Evolutionary conservation across 2,329 filamentous ascomycete genomes (phyloP), one percentile per base, ranked within the genome.

Genomic region (Stromatinia cepivora): DNA sequence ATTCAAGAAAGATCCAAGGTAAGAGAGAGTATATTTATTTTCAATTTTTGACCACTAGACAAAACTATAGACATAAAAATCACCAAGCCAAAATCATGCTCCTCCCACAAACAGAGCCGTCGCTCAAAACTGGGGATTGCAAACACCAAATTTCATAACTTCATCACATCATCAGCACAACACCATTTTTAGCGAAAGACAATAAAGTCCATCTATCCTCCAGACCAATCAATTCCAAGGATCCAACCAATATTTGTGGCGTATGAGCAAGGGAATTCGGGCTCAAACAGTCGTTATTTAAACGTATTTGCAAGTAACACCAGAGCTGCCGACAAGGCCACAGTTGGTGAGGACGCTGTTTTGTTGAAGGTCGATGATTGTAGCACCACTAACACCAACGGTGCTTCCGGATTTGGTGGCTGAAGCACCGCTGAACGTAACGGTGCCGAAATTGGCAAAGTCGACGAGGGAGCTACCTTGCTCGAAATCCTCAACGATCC

Each of bases 401-500:
- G 68, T 25, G 0, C 1, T 20, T 45, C 68, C 68, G 20, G 31
- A 34, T n/a, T 59, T 62, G 15, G 39, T 36, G 22, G 64, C 68
- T 22, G 64, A 45, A 42, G 68, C 68, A 56, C 13, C 15, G 11
- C 56, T 62, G 66, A 70, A 70, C 45, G 79, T 78, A 13, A 86
- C 80, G 7, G 77, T 80, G 20, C 81, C 81, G 70, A 86, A 86
- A 74, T 85, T 75, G 45, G 80, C 82, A 66, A 86, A 79, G 0
- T 80, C 74, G 5, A 86, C 82, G 65, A 83, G 79, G 2, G 73
- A 71, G 52, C 72, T 71, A 52, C 79, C 78, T 70, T 81, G 77
- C 73, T 83, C 79, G 72, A 84, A 86, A 69, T 86, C 83, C 75
- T 85, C 83, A 13, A 85, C 81, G 66, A 85, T 85, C 83, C 84